Evolutionary conservation across 2,329 filamentous ascomycete genomes (phyloP).

Genomic region (Colletotrichum trifolii): DNA sequence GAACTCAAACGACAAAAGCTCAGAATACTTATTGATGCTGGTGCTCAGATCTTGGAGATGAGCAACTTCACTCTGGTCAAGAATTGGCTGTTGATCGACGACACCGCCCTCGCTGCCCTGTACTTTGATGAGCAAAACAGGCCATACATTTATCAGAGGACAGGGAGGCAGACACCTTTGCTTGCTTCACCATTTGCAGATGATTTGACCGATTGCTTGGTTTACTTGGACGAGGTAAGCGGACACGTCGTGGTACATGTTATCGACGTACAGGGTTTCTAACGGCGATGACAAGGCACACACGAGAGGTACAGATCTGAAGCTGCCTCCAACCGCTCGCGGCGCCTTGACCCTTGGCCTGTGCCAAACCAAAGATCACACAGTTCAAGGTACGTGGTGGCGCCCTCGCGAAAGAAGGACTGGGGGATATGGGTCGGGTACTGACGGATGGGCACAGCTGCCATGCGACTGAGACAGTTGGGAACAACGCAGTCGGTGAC

Average conservation of each 20-base stretch:
- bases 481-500: constrained; percentile 63
- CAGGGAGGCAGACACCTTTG: constrained; percentile 53
- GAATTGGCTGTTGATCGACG: constrained; percentile 62
- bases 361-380: constrained; percentile 69
- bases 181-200: constrained; percentile 66
- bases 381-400: constrained; percentile 63
- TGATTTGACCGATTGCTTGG: constrained; percentile 61
- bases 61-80: constrained; percentile 61
- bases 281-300: constrained; percentile 52
- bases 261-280: no score
- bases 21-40: constrained; percentile 71
- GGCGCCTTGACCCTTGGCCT: constrained; percentile 68
- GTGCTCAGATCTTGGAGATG: constrained; percentile 72
- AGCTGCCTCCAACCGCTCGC: constrained; percentile 57
- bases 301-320: constrained; percentile 70
- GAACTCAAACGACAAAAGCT: constrained; percentile 52
- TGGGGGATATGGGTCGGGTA: neutral
- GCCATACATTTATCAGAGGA: constrained; percentile 55
- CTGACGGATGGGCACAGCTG: constrained; percentile 53
- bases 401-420: no score
- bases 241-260: neutral
- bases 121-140: constrained; percentile 63
- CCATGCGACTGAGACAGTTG: constrained; percentile 73
- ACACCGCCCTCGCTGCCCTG: constrained; percentile 58
- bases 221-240: constrained; percentile 66